These are phyloP conservation scores for Penicillium sp. DNA, from an alignment of 2,329 filamentous ascomycete genomes.

Conservation along the genomic window DNA sequence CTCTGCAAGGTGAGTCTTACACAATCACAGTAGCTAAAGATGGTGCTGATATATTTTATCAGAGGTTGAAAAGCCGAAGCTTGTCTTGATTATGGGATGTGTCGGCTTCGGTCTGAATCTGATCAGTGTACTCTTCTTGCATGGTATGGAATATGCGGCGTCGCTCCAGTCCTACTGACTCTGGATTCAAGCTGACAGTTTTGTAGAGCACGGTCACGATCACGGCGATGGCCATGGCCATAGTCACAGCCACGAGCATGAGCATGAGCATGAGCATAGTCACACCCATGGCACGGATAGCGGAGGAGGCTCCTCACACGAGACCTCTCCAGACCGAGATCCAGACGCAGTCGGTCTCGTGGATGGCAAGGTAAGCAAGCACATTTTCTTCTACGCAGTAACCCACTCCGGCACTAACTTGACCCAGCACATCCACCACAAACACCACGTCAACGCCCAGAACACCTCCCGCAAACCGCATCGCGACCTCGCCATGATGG, in stretches of 20 bases:
- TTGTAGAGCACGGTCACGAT: conserved; percentile 7
- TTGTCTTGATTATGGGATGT: conserved; percentile 68
- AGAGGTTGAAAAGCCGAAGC: conserved; percentile 63
- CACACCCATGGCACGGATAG: conserved; percentile 1
- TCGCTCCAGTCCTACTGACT: background rate
- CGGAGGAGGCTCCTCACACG: background rate
- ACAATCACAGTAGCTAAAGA: background rate
- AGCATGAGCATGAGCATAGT: conserved; percentile 7
- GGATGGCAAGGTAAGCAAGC: background rate
- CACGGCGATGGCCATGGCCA: conserved; percentile 8
- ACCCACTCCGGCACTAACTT: background rate
- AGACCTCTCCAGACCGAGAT: background rate
- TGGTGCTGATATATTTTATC: background rate
- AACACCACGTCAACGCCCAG: conserved; percentile 35
- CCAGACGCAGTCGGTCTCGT: background rate
- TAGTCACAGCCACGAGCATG: conserved; percentile 4
- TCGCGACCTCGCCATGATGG: conserved; percentile 67
- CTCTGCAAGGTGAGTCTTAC: conserved; percentile 6
- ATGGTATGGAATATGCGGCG: conserved; percentile 46
- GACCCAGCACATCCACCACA: conserved; percentile 26
- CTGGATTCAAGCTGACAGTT: background rate
- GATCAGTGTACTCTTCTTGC: conserved; percentile 63
- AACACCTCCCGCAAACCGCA: background rate
- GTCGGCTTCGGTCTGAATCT: conserved; percentile 67
- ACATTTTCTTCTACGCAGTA: background rate